Evolutionary conservation across 1,284 basidiomycete species (phyloP), one percentile per base, ranked within the genome.

Genomic region (Moesziomyces antarcticus): DNA sequence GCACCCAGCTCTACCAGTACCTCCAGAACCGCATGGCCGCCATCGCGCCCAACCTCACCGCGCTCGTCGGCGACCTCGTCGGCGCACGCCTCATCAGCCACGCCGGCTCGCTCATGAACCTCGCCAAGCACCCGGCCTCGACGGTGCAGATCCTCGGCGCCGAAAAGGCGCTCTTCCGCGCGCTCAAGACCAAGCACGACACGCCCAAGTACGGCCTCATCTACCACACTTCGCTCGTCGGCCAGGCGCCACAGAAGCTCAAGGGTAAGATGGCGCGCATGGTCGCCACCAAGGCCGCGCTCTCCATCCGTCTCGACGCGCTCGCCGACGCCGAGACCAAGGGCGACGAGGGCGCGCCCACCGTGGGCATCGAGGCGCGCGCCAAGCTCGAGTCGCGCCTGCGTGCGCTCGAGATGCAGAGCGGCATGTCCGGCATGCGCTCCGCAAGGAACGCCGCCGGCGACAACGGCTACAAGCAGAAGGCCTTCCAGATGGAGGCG

Each of bases 261-360:
- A 99, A 99, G 89, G 97, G 96, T 82, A 99, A 99, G 87, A 98
- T 99, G 96, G 97, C 97, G 14, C 92, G 97, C 78, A 99, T 99
- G 96, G 94, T 98, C 30, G 94, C 96, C 41, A 98, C 96, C 67
- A 82, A 82, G 88, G 91, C 96, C 5, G 93, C 96, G 1, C 89
- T 99, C 11, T 97, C 95, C 5, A 94, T 96, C 80, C 94, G 96
- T 85, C 92, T 98, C 45, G 96, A 99, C 79, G 96, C 96, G 7
- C 90, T 99, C 45, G 92, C 95, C 25, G 95, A 97, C 75, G 88
- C 91, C 24, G 93, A 97, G 69, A 92, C 90, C 81, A 97, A 97
- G 85, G 93, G 93, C 1, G 92, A 92, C 64, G 86, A 88, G 11
- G 91, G 93, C 18, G 90, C 93, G 0, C 73, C 80, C 4, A 89